Conservation (phyloP, 169 alveolate genomes). For the Hammondia hammondi region DNA sequence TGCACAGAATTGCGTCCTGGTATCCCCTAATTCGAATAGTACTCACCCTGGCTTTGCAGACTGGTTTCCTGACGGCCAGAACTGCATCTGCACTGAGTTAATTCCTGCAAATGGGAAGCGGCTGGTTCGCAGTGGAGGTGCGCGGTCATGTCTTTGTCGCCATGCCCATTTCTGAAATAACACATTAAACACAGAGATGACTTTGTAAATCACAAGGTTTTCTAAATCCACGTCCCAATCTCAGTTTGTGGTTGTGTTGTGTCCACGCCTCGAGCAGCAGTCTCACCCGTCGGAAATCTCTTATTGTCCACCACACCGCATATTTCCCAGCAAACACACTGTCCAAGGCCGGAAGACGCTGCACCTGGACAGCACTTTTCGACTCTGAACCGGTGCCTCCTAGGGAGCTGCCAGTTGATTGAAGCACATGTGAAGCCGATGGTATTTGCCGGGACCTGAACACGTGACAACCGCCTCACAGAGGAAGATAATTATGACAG, state of each 20-base stretch:
- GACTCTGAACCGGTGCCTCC: neutral
- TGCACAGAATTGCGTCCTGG: neutral
- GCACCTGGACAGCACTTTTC: neutral
- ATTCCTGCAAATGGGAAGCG: slow-evolving; percentile 58
- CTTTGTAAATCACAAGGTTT: neutral
- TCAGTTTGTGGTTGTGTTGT: neutral
- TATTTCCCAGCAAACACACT: slow-evolving; percentile 41
- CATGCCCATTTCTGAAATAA: slow-evolving; percentile 38
- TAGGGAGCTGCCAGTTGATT: neutral
- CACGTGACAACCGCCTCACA: no score
- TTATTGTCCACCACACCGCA: slow-evolving; percentile 44
- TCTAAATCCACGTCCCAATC: neutral
- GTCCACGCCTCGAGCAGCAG: neutral
- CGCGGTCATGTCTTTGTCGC: slow-evolving; percentile 33
- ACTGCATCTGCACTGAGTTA: slow-evolving; percentile 33
- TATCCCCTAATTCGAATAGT: neutral
- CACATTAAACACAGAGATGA: neutral
- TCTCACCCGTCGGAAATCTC: slow-evolving; percentile 50
- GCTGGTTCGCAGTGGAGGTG: slow-evolving; percentile 61
- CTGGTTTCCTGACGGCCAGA: slow-evolving; percentile 57
- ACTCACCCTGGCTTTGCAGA: slow-evolving; percentile 56
- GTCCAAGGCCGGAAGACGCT: neutral
- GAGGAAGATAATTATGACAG: no score
- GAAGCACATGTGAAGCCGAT: neutral
- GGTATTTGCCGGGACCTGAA: no score